Evolutionary conservation across 1,284 basidiomycete genomes (phyloP).

Genomic region (Cerioporus squamosus): DNA sequence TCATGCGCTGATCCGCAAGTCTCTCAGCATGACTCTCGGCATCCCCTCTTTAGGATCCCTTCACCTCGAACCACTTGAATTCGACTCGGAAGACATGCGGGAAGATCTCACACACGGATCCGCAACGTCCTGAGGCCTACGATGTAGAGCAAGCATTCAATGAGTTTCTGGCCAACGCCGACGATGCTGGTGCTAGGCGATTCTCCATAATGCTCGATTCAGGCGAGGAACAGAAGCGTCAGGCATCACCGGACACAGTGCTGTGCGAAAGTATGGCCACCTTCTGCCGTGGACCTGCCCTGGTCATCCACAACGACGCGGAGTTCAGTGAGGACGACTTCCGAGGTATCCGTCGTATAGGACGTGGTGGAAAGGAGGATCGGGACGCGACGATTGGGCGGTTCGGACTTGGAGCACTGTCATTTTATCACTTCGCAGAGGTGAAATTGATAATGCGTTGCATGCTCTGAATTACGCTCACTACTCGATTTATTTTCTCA

Average conservation of each 20-base stretch:
- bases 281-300: conserved; percentile 39
- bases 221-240: conserved; percentile 15
- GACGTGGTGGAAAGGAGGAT: conserved; percentile 47
- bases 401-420: conserved; percentile 53
- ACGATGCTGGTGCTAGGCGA: conserved; percentile 46
- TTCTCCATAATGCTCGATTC: conserved; percentile 44
- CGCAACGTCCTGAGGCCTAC: conserved; percentile 41
- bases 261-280: conserved; percentile 37
- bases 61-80: conserved; percentile 8
- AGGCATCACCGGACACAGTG: conserved; percentile 20
- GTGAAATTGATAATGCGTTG: conserved; percentile 30
- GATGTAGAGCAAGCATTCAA: conserved; percentile 43
- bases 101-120: conserved; percentile 36
- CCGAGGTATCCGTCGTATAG: conserved; percentile 46
- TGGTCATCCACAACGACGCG: conserved; percentile 49
- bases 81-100: conserved; percentile 31
- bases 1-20: conserved; percentile 1
- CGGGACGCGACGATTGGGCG: conserved; percentile 46
- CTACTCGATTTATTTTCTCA: neutral
- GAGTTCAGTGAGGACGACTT: conserved; percentile 47
- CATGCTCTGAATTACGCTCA: no score
- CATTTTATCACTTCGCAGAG: conserved; percentile 55
- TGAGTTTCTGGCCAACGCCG: conserved; percentile 56
- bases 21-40: conserved; percentile 5
- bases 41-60: conserved; percentile 18